These are phyloP conservation scores for Ophiostoma tasmaniense DNA, from an alignment of 2,329 filamentous ascomycete genomes.

Conservation along the genomic window DNA sequence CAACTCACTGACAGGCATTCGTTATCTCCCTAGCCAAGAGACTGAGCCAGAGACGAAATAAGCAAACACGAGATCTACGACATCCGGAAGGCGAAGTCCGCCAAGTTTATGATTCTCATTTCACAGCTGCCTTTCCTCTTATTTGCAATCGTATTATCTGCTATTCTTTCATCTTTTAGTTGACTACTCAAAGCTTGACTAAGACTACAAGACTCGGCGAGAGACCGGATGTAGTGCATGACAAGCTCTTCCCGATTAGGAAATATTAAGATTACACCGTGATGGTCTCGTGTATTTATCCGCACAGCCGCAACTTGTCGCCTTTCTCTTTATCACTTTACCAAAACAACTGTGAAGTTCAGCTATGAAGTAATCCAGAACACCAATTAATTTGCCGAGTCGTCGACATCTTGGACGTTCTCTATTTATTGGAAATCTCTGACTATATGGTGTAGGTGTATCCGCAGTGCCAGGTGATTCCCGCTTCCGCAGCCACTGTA, in stretches of 20 bases:
- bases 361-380: background rate
- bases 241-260: conserved; percentile 36
- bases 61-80: conserved; percentile 7
- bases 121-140: background rate
- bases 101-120: background rate
- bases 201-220: background rate
- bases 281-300: conserved; percentile 23
- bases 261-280: conserved; percentile 28
- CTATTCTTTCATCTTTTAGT: background rate
- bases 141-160: background rate
- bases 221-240: conserved; percentile 29
- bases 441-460: background rate
- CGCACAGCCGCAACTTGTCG: conserved; percentile 23
- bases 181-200: background rate
- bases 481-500: background rate
- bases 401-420: background rate
- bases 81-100: background rate
- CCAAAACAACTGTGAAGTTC: background rate
- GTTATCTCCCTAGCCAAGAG: conserved; percentile 1
- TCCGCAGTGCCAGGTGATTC: background rate
- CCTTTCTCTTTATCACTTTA: background rate
- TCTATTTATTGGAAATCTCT: background rate
- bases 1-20: background rate
- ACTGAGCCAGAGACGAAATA: background rate
- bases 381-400: background rate